A percentile compares a stretch with the other conserved stretches of the same genome.
These are phyloP conservation scores for Clavispora asparagi DNA, from an alignment of 805 yeast genomes.

Conservation along the genomic window DNA sequence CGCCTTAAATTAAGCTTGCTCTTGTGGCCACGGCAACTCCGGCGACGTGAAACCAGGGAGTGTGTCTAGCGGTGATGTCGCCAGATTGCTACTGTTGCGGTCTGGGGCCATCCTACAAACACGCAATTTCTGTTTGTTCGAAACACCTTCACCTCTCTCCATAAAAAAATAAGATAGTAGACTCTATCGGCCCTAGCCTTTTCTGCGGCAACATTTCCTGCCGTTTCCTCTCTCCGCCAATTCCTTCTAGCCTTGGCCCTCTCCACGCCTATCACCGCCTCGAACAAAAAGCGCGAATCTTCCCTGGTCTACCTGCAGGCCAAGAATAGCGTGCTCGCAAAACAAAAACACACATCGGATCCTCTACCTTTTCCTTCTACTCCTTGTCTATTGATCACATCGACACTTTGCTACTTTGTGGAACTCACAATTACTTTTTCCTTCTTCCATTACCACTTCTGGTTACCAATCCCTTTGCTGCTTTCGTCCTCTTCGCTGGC, in stretches of 20 bases:
- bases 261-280: neutral
- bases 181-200: no score
- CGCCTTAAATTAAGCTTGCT: no score
- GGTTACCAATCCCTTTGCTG: neutral
- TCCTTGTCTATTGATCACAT: neutral
- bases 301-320: neutral
- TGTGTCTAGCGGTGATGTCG: no score
- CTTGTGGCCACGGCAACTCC: no score
- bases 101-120: no score
- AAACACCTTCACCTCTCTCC: no score
- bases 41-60: no score
- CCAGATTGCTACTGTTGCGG: no score
- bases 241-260: neutral
- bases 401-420: neutral
- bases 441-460: neutral
- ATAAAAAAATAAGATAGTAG: no score
- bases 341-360: neutral
- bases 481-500: neutral
- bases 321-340: neutral
- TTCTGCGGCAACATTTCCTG: neutral
- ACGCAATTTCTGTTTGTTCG: neutral
- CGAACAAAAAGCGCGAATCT: neutral
- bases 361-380: neutral
- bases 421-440: neutral
- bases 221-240: neutral